A percentile compares a stretch with the other conserved stretches of the same genome.
Conservation (phyloP, 2,329 filamentous ascomycete species). For the Monosporascus sp. region DNA sequence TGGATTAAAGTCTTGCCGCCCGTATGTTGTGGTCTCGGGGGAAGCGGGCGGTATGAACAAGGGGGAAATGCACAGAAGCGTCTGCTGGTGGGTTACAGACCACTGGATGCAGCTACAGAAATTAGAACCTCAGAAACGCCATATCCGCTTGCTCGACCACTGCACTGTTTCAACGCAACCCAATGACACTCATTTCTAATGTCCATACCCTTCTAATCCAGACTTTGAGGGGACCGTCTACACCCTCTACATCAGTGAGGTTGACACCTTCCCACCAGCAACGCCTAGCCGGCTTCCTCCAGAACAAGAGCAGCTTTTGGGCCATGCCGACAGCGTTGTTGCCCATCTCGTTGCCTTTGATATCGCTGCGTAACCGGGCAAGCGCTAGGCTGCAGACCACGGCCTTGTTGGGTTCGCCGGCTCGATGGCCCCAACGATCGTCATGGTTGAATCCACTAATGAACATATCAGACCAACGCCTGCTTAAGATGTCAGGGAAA, state of each 20-base stretch:
- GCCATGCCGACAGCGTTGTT: slow-evolving; percentile 92
- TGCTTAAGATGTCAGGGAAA: not conserved
- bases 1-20: not conserved
- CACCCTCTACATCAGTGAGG: slow-evolving; percentile 80
- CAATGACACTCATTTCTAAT: slow-evolving; percentile 94
- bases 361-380: slow-evolving; percentile 87
- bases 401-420: slow-evolving; percentile 96
- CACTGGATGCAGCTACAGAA: not conserved
- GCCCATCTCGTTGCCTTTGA: slow-evolving; percentile 71
- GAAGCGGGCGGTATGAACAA: not conserved
- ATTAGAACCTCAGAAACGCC: slow-evolving; percentile 10
- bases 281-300: slow-evolving; percentile 90
- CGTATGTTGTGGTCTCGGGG: not conserved
- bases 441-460: slow-evolving; percentile 91
- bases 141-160: slow-evolving; percentile 15
- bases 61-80: not conserved
- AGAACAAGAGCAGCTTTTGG: slow-evolving; percentile 94
- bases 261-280: slow-evolving; percentile 99
- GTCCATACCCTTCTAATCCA: slow-evolving; percentile 99
- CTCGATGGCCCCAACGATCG: slow-evolving; percentile 91
- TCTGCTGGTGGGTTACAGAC: not conserved
- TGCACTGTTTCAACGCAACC: slow-evolving; percentile 55
- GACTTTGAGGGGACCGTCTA: slow-evolving; percentile 89
- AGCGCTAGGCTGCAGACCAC: slow-evolving; percentile 96
- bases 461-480: slow-evolving; percentile 9